Conservation (phyloP, 495 filamentous ascomycete species). For the Daldinia caldariorum region DNA sequence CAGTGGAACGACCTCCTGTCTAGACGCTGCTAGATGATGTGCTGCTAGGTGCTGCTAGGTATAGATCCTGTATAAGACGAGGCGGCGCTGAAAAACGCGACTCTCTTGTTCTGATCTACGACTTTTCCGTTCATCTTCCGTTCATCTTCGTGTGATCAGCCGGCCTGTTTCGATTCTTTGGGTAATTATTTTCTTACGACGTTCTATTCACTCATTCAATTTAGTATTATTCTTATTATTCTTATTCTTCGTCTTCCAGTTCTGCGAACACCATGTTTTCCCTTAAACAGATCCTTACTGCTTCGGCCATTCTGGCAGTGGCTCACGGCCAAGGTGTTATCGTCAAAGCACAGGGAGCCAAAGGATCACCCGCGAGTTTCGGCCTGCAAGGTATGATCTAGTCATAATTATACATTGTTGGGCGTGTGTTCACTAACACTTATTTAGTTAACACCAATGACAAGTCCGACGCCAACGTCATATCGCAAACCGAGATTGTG, state of each 20-base stretch:
- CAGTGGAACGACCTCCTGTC: conserved; percentile 14
- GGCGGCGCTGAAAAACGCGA: conserved; percentile 12
- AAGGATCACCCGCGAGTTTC: conserved; percentile 49
- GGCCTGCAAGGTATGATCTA: conserved; percentile 50
- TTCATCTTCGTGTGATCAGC: conserved; percentile 28
- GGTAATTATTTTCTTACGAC: conserved; percentile 22
- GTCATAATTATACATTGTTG: neutral
- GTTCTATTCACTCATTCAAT: neutral
- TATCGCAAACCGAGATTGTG: conserved; percentile 58
- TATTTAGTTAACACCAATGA: conserved; percentile 50
- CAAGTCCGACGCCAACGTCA: conserved; percentile 60
- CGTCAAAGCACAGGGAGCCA: conserved; percentile 50
- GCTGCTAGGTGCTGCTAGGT: conserved; percentile 21
- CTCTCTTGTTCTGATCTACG: conserved; percentile 18
- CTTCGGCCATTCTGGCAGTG: conserved; percentile 49
- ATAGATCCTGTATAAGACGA: conserved; percentile 19
- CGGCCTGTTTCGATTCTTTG: conserved; percentile 39
- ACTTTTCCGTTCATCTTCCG: conserved; percentile 15
- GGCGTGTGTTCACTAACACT: neutral
- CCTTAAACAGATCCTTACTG: conserved; percentile 46
- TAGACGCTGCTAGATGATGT: conserved; percentile 15
- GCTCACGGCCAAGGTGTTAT: conserved; percentile 56
- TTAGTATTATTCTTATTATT: neutral
- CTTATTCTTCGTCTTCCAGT: conserved; percentile 17
- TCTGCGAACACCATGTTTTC: conserved; percentile 44